These are phyloP conservation scores for Magnolia kwangsiensis DNA, from an alignment of 164 flowering plant species.

Conservation along the genomic window DNA sequence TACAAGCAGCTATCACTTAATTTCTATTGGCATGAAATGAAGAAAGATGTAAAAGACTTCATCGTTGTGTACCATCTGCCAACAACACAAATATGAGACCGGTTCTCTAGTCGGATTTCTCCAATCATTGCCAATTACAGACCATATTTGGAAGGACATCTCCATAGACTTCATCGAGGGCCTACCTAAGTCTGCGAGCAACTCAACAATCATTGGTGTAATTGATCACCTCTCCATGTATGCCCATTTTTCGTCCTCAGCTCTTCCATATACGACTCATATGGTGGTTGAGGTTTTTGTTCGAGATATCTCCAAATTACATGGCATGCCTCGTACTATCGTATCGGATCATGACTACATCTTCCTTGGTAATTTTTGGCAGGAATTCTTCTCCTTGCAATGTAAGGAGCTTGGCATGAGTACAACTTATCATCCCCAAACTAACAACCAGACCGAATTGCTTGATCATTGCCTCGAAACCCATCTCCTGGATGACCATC, in stretches of 20 bases:
- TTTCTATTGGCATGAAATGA: neutral
- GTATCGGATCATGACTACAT: neutral
- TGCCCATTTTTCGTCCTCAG: neutral
- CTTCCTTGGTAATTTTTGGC: neutral
- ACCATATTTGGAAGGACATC: neutral
- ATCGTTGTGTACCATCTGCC: neutral
- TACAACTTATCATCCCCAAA: conserved; percentile 8
- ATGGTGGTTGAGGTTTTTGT: neutral
- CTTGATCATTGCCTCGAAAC: conserved; percentile 3
- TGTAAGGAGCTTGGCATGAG: neutral
- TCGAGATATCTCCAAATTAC: too few relatives aligned
- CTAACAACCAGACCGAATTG: conserved; percentile 5
- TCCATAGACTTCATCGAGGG: conserved; percentile 9
- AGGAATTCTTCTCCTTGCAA: neutral
- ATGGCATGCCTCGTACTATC: too few relatives aligned
- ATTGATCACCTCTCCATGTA: neutral
- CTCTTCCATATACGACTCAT: neutral
- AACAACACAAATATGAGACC: neutral
- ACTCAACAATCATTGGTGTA: neutral
- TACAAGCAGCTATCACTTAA: neutral
- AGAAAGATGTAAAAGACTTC: neutral
- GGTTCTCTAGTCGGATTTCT: neutral
- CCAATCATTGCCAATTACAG: neutral
- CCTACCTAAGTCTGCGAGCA: neutral
- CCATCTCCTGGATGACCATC: neutral